These are phyloP conservation scores for Lentinula guzmanii DNA, from an alignment of 768 basidiomycete genomes.

Conservation along the genomic window DNA sequence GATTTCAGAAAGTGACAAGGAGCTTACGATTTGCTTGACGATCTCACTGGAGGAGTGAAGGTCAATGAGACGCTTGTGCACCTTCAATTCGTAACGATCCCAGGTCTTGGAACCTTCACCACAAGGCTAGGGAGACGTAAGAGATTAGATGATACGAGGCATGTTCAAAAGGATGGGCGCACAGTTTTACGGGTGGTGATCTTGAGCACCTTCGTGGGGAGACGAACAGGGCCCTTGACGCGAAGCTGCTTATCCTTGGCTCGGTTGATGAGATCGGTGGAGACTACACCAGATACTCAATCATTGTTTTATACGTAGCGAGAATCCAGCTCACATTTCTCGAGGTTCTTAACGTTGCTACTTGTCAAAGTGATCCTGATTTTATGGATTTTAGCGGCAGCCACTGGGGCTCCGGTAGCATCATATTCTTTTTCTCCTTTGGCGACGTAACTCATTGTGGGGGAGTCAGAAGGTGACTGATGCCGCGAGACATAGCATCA, in stretches of 20 bases:
- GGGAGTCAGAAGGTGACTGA: conserved; percentile 83
- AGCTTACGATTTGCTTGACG: conserved; percentile 97
- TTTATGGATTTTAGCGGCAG: conserved; percentile 94
- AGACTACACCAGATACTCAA: conserved; percentile 51
- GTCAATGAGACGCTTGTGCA: conserved; percentile 99
- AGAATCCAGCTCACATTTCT: conserved; percentile 72
- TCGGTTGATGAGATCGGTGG: conserved; percentile 91
- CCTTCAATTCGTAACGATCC: conserved; percentile 99
- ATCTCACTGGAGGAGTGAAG: conserved; percentile 97
- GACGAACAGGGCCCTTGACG: conserved; percentile 97
- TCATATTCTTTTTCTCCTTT: conserved; percentile 98
- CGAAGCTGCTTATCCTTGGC: conserved; percentile 99
- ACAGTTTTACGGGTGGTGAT: conserved; percentile 99
- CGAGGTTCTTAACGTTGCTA: conserved; percentile 96
- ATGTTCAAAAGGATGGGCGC: conserved; percentile 21
- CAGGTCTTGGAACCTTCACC: conserved; percentile 99
- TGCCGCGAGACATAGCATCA: not conserved
- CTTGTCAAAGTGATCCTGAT: conserved; percentile 98
- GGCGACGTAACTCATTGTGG: conserved; percentile 96
- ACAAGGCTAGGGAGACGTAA: conserved; percentile 61
- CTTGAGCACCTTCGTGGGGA: conserved; percentile 98
- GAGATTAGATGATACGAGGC: not conserved
- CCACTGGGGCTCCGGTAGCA: conserved; percentile 79
- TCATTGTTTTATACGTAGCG: not conserved
- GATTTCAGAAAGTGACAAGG: not conserved